Evolutionary conservation across 257 asterid genomes (phyloP).

Genomic region (Solanum clarkiae): DNA sequence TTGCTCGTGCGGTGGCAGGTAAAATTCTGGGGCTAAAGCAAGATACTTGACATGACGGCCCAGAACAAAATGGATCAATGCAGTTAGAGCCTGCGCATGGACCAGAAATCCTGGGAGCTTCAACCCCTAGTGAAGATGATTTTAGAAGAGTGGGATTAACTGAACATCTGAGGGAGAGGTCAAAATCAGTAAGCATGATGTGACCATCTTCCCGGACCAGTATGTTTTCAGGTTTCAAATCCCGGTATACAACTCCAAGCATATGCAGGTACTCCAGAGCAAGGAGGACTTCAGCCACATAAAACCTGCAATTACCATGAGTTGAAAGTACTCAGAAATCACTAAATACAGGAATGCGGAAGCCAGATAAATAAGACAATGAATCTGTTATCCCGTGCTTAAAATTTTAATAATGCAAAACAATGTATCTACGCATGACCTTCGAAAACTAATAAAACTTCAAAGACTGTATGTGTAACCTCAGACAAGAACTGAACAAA

Average conservation of each 20-base stretch:
- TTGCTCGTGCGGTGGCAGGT: constrained; percentile 36
- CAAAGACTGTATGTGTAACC: neutral
- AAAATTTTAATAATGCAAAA: neutral
- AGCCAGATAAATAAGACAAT: neutral
- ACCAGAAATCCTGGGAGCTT: constrained; percentile 74
- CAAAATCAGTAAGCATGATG: constrained; percentile 88
- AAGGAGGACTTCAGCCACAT: constrained; percentile 91
- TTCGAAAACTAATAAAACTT: neutral
- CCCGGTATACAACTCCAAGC: constrained; percentile 94
- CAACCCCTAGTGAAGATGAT: constrained; percentile 30
- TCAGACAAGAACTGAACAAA: neutral
- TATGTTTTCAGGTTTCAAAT: constrained; percentile 79
- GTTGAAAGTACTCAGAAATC: neutral
- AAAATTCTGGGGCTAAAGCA: constrained; percentile 74
- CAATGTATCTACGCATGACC: neutral
- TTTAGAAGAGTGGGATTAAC: constrained; percentile 69
- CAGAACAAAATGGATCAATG: constrained; percentile 85
- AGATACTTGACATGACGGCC: constrained; percentile 82
- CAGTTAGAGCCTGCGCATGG: constrained; percentile 86
- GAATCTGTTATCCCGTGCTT: neutral
- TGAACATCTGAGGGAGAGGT: constrained; percentile 78
- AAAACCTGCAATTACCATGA: constrained; percentile 36
- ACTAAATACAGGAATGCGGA: neutral
- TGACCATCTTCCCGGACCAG: constrained; percentile 91
- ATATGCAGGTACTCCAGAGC: constrained; percentile 88